A percentile compares a stretch with the other conserved stretches of the same genome.
Evolutionary conservation across 1,139 yeast species (phyloP).

Genomic region (Protomyces lactucae-debilis): DNA sequence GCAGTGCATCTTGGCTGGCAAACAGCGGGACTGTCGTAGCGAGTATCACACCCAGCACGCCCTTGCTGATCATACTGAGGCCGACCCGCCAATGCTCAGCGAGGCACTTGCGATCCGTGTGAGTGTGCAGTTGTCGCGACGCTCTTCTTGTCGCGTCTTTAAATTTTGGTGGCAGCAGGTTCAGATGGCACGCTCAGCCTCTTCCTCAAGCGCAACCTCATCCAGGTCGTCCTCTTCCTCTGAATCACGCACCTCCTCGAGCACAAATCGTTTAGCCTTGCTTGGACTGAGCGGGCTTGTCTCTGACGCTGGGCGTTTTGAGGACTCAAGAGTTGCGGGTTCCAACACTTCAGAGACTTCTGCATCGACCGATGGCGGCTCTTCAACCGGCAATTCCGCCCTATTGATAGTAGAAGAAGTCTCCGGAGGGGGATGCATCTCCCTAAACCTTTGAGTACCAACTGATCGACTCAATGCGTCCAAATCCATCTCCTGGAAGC

Average conservation of each 20-base stretch:
- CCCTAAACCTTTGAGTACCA: background rate
- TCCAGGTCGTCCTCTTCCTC: background rate
- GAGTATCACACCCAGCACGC: background rate
- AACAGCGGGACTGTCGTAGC: slow-evolving; percentile 1
- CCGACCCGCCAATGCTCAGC: too few species aligned
- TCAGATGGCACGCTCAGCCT: slow-evolving; percentile 1
- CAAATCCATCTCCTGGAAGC: background rate
- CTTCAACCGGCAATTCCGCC: too few species aligned
- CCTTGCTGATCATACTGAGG: background rate
- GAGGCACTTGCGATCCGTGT: too few species aligned
- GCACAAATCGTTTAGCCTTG: background rate
- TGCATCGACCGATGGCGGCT: too few species aligned
- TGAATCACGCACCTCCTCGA: background rate
- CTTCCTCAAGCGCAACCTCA: background rate
- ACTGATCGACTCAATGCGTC: background rate
- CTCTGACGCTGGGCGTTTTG: too few species aligned
- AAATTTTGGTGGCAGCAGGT: background rate
- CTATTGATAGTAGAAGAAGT: too few species aligned
- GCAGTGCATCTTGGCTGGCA: slow-evolving; percentile 34
- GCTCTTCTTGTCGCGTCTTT: background rate
- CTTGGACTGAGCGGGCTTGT: too few species aligned
- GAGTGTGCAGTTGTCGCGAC: too few species aligned
- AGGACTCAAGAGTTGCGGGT: too few species aligned
- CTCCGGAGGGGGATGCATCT: background rate
- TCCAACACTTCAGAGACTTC: too few species aligned